These are phyloP conservation scores for Candida pseudoglaebosa DNA, from an alignment of 805 yeast species.

Conservation along the genomic window DNA sequence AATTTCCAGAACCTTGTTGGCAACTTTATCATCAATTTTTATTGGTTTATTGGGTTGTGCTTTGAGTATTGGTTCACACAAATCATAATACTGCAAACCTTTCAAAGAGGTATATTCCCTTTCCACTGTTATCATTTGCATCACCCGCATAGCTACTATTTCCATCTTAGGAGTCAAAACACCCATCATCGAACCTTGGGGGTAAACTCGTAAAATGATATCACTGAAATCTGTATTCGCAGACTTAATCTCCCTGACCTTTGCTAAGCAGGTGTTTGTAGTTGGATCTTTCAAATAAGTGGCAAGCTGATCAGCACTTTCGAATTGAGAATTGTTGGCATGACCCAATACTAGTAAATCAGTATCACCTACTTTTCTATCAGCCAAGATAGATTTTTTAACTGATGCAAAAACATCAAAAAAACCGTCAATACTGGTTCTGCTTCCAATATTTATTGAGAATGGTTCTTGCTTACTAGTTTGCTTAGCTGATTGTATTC, in stretches of 20 bases:
- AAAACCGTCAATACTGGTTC: constrained; percentile 80
- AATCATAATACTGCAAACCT: constrained; percentile 79
- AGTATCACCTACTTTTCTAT: constrained; percentile 61
- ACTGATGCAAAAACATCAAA: constrained; percentile 81
- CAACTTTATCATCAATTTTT: constrained; percentile 26
- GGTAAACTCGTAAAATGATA: constrained; percentile 64
- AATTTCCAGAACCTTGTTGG: constrained; percentile 40
- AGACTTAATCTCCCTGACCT: constrained; percentile 67
- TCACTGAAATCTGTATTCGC: constrained; percentile 67
- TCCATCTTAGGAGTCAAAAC: constrained; percentile 60
- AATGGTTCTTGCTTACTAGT: constrained; percentile 61
- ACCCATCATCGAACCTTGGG: constrained; percentile 49
- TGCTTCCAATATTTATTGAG: constrained; percentile 65
- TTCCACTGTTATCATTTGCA: constrained; percentile 88
- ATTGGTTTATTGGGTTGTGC: constrained; percentile 57
- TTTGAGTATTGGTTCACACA: constrained; percentile 58
- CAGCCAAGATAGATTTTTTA: constrained; percentile 47
- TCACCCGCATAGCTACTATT: constrained; percentile 66
- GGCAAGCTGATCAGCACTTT: constrained; percentile 16
- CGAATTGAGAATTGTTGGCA: constrained; percentile 12
- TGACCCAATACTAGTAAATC: constrained; percentile 66
- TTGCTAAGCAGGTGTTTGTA: constrained; percentile 68
- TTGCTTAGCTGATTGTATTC: constrained; percentile 67
- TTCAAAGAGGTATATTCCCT: constrained; percentile 84
- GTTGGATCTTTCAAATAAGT: constrained; percentile 25